Base-by-base conservation (phyloP, 1,284 basidiomycete genomes). In the Cryptococcus deneoformans region DNA sequence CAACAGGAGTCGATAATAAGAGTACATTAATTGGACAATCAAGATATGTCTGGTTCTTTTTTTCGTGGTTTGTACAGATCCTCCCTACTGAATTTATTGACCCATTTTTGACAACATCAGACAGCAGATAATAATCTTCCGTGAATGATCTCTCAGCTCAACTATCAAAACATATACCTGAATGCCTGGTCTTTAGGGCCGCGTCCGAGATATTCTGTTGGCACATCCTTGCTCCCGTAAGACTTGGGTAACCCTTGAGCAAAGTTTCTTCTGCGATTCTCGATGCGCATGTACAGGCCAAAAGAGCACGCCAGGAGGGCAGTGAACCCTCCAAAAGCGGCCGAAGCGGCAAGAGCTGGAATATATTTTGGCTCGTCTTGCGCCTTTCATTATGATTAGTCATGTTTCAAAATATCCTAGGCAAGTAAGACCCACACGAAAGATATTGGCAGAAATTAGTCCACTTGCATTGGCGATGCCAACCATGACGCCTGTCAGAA, bases 401-500 rank as follows among this genome's bases (percentile, higher is more conserved):
- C 80, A 63, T n/a, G 79, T 77, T 52, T 77, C 42, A 35, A 24
- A n/a, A 29, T 8, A 12, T 24, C 14, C 6, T 10, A 8, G 12
- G 6, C 20, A 24, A 14, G 39, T 14, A 14, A 34, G 35, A 36
- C 50, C 45, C 43, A 52, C 52, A 29, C 45, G 76, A 68, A 83
- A 83, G 10, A 83, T 79, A 61, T 83, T 83, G 37, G 80, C 80
- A 5, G 81, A 81, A 55, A 83, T 81, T 24, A 83, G 67, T 42
- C 82, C 82, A 54, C 81, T 77, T 39, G 80, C 77, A 65, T 83
- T 83, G 44, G 81, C 82, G 56, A 83, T 74, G 0, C 80, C 81
- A 52, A 83, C 81, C 80, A 59, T 50, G 11, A 83, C 80, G 12
- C 81, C 81, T 5, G 82, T 81, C 20, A 83, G 80, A 9, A 82